Percentiles rank a stretch among this genome's conserved stretches.
Evolutionary conservation across 2,329 filamentous ascomycete species (phyloP).

Genomic region (Sarocladium kiliense): DNA sequence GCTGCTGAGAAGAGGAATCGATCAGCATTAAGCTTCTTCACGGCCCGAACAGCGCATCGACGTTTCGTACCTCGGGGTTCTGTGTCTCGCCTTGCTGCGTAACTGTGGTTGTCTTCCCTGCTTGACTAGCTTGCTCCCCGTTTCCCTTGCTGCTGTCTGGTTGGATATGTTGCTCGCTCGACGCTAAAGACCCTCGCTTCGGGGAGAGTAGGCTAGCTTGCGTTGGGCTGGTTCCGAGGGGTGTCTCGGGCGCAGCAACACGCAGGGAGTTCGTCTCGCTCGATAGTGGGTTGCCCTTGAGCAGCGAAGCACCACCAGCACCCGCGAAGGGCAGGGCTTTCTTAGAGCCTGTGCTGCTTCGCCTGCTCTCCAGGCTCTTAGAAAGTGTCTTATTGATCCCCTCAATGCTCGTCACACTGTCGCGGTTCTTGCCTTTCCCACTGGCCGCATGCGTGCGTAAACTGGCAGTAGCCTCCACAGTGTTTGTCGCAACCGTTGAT

Average conservation of each 20-base stretch:
- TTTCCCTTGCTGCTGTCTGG: neutral
- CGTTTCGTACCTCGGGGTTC: constrained; percentile 47
- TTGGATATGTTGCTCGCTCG: constrained; percentile 12
- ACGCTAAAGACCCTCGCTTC: constrained; percentile 12
- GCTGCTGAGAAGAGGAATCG: neutral
- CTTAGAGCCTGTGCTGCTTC: constrained; percentile 81
- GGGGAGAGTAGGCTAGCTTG: constrained; percentile 24
- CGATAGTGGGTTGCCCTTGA: constrained; percentile 47
- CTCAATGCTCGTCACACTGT: constrained; percentile 55
- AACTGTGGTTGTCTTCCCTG: constrained; percentile 12
- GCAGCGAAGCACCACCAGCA: constrained; percentile 31
- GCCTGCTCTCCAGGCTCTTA: constrained; percentile 85
- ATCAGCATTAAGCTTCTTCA: constrained; percentile 14
- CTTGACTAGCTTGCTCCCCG: neutral
- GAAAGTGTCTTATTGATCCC: constrained; percentile 73
- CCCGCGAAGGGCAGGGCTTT: constrained; percentile 59
- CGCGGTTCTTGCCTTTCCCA: constrained; percentile 38
- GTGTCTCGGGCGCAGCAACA: constrained; percentile 39
- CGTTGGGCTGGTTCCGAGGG: constrained; percentile 34
- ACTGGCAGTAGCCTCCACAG: constrained; percentile 79
- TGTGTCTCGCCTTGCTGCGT: constrained; percentile 18
- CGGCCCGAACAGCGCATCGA: constrained; percentile 48
- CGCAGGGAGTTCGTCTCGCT: constrained; percentile 57
- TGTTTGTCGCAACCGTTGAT: constrained; percentile 82
- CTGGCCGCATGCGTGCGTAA: constrained; percentile 47